These are phyloP conservation scores for Hirschfeldia incana DNA, from an alignment of 345 rosid species.

Conservation along the genomic window DNA sequence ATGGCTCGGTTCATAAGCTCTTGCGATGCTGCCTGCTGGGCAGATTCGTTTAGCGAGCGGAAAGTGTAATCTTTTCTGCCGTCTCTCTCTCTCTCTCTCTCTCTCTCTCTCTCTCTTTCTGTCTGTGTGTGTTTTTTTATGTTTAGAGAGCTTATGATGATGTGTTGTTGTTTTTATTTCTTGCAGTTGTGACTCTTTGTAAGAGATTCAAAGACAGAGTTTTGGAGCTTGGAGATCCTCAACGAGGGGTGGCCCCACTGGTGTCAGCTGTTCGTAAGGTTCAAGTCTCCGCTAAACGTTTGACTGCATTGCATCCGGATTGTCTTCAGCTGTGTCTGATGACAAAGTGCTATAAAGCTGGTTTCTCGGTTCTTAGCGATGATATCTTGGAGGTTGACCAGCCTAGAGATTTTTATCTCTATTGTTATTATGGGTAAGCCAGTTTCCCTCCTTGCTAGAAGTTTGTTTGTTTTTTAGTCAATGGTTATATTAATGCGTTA, in stretches of 20 bases:
- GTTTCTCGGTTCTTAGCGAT: conserved; percentile 77
- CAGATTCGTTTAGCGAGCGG: conserved; percentile 79
- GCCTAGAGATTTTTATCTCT: conserved; percentile 86
- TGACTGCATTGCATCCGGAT: conserved; percentile 91
- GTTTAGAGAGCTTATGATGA: background rate
- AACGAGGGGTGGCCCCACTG: conserved; percentile 77
- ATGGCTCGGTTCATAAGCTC: conserved; percentile 63
- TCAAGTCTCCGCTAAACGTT: conserved; percentile 65
- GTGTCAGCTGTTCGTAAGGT: conserved; percentile 70
- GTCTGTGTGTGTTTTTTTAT: background rate
- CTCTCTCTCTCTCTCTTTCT: too few relatives aligned
- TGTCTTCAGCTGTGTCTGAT: conserved; percentile 80
- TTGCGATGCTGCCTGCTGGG: conserved; percentile 56
- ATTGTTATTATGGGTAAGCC: conserved; percentile 89
- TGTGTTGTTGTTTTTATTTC: conserved; percentile 21
- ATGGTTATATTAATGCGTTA: too few relatives aligned
- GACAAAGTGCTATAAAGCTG: conserved; percentile 76
- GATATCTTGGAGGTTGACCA: conserved; percentile 85
- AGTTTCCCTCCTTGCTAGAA: conserved; percentile 26
- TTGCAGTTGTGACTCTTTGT: conserved; percentile 68
- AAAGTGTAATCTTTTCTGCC: conserved; percentile 55
- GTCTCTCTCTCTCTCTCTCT: background rate
- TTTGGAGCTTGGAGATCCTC: conserved; percentile 58
- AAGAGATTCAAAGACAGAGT: conserved; percentile 84
- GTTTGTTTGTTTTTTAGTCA: background rate